These are phyloP conservation scores for Populus hybrid DNA, from an alignment of 441 rosid genomes.

Conservation along the genomic window DNA sequence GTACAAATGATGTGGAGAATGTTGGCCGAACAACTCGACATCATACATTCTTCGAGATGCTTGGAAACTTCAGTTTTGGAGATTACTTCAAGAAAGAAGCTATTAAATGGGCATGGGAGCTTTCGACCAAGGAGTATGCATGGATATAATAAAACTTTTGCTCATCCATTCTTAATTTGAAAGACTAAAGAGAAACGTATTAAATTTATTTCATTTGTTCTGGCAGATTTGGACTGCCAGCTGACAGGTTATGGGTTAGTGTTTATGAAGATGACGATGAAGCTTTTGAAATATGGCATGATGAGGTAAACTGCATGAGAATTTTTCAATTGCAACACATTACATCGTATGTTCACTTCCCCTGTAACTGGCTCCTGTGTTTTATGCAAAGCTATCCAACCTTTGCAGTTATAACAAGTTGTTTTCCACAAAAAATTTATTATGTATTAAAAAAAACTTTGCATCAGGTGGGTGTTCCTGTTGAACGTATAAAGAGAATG, in stretches of 20 bases:
- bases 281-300: slow-evolving; percentile 78
- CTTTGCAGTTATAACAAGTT: neutral
- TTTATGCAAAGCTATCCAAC: neutral
- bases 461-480: slow-evolving; percentile 72
- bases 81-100: slow-evolving; percentile 96
- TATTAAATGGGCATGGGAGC: slow-evolving; percentile 95
- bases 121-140: slow-evolving; percentile 74
- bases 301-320: slow-evolving; percentile 43
- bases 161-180: slow-evolving; percentile 8
- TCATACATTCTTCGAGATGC: slow-evolving; percentile 97
- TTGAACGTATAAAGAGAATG: slow-evolving; percentile 77
- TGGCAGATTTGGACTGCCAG: slow-evolving; percentile 61
- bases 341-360: neutral
- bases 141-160: slow-evolving; percentile 11
- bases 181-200: slow-evolving; percentile 9
- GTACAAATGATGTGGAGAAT: slow-evolving; percentile 92
- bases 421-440: slow-evolving; percentile 14
- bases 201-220: slow-evolving; percentile 11
- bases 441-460: neutral
- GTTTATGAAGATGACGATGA: slow-evolving; percentile 85
- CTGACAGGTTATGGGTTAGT: slow-evolving; percentile 77
- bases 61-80: slow-evolving; percentile 94
- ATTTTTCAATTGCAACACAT: neutral
- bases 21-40: slow-evolving; percentile 87
- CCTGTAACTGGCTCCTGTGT: neutral